phyloP scores from a whole-genome alignment of 2,329 filamentous ascomycete genomes.

The Rhinocladiella mackenziei region DNA sequence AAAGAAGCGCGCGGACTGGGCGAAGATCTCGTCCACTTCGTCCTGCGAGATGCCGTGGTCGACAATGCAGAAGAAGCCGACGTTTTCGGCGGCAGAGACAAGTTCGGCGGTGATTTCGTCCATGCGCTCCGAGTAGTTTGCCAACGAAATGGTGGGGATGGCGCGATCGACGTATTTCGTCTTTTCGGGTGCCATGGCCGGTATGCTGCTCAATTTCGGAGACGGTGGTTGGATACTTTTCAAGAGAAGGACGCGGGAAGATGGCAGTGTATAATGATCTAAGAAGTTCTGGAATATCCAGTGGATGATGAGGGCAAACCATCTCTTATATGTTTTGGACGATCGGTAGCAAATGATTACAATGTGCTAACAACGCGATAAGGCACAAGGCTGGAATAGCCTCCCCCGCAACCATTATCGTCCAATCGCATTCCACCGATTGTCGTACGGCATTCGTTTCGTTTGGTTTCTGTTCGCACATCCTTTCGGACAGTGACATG shows the following conservation, averaged over 20 bases:
- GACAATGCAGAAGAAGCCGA: constrained; percentile 58
- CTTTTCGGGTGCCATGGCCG: constrained; percentile 11
- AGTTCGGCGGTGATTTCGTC: constrained; percentile 53
- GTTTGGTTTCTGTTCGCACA: constrained; percentile 4
- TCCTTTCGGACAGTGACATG: too few species aligned
- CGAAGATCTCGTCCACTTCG: constrained; percentile 53
- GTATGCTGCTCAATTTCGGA: neutral
- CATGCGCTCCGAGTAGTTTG: constrained; percentile 51
- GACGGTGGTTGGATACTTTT: too few species aligned
- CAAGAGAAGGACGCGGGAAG: too few species aligned
- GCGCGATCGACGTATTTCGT: constrained; percentile 34
- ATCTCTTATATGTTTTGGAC: too few species aligned
- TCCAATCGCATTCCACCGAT: constrained; percentile 13
- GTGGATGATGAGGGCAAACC: too few species aligned
- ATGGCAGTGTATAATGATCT: too few species aligned
- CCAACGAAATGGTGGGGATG: constrained; percentile 53
- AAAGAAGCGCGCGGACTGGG: constrained; percentile 53
- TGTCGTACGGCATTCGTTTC: constrained; percentile 13
- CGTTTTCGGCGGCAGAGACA: constrained; percentile 53
- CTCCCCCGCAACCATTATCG: constrained; percentile 14
- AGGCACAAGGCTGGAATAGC: constrained; percentile 14
- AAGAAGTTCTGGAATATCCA: too few species aligned
- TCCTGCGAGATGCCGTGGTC: constrained; percentile 52
- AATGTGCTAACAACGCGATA: constrained; percentile 5
- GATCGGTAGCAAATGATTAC: too few species aligned